Percentiles rank a stretch among this genome's conserved stretches.
Evolutionary conservation across 2,329 filamentous ascomycete genomes (phyloP).

Genomic region (Chaetomium sp.): DNA sequence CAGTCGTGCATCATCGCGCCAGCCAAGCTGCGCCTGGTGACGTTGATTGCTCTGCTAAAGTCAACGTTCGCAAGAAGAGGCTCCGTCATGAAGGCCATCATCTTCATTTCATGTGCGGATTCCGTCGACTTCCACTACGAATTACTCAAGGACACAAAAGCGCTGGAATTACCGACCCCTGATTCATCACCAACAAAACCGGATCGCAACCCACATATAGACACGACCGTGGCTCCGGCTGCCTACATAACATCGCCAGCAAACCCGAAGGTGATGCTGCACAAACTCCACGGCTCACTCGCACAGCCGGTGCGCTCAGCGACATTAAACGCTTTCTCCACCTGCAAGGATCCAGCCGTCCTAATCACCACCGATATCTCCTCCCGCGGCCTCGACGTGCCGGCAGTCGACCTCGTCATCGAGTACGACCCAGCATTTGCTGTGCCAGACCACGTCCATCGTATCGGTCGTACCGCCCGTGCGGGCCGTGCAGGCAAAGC

Average conservation of each 20-base stretch:
- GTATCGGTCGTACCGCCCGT: conserved; percentile 91
- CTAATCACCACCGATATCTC: conserved; percentile 95
- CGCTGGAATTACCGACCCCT: conserved; percentile 39
- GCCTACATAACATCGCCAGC: conserved; percentile 73
- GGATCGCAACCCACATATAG: conserved; percentile 36
- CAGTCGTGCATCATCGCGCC: conserved; percentile 88
- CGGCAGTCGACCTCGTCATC: conserved; percentile 90
- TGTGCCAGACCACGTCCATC: conserved; percentile 89
- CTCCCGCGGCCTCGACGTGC: conserved; percentile 91
- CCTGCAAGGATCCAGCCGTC: conserved; percentile 72
- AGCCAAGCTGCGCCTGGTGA: conserved; percentile 87
- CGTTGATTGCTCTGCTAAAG: conserved; percentile 80
- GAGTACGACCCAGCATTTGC: conserved; percentile 97
- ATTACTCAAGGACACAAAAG: conserved; percentile 59
- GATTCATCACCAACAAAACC: conserved; percentile 33
- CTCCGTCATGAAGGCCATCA: conserved; percentile 92
- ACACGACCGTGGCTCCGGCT: conserved; percentile 66
- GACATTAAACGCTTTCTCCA: conserved; percentile 79
- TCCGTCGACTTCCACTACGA: conserved; percentile 97
- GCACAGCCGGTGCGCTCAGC: conserved; percentile 84
- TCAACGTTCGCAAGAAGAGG: conserved; percentile 85
- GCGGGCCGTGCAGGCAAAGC: conserved; percentile 87
- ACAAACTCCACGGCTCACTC: conserved; percentile 90
- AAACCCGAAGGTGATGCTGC: conserved; percentile 72
- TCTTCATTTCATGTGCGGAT: conserved; percentile 96